phyloP scores from a whole-genome alignment of 2,329 filamentous ascomycete species.

The Aspergillus ochraceus region DNA sequence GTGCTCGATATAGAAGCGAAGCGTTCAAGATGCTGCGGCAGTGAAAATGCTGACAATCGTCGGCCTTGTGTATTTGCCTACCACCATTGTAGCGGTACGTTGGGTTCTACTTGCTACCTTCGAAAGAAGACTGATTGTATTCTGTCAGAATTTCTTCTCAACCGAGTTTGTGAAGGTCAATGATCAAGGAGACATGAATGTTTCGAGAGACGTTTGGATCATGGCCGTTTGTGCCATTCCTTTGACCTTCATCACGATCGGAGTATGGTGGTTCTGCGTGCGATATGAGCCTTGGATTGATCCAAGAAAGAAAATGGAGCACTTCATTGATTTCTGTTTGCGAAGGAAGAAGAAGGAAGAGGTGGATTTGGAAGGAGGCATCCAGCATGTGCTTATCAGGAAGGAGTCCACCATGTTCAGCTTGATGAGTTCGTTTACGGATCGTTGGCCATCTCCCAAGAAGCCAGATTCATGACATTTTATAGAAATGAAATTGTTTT shows the following conservation, averaged over 20 bases:
- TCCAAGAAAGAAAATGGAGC: neutral
- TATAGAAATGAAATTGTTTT: neutral
- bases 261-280: constrained; percentile 10
- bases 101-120: too few species aligned
- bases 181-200: constrained; percentile 7
- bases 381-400: neutral
- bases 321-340: neutral
- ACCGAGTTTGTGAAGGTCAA: constrained; percentile 13
- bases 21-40: constrained; percentile 9
- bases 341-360: neutral
- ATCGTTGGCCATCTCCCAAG: neutral
- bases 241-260: constrained; percentile 9
- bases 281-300: constrained; percentile 1
- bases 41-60: constrained; percentile 16
- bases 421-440: neutral
- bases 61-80: constrained; percentile 12
- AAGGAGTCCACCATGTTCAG: neutral
- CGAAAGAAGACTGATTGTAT: neutral
- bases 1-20: constrained; percentile 2
- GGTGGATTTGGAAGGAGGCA: neutral
- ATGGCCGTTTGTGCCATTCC: constrained; percentile 11
- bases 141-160: constrained; percentile 14
- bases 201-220: constrained; percentile 13
- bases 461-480: neutral
- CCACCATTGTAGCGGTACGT: constrained; percentile 15